Base-by-base conservation (phyloP, 1,284 basidiomycete species). In the Cronartium ribicola region DNA sequence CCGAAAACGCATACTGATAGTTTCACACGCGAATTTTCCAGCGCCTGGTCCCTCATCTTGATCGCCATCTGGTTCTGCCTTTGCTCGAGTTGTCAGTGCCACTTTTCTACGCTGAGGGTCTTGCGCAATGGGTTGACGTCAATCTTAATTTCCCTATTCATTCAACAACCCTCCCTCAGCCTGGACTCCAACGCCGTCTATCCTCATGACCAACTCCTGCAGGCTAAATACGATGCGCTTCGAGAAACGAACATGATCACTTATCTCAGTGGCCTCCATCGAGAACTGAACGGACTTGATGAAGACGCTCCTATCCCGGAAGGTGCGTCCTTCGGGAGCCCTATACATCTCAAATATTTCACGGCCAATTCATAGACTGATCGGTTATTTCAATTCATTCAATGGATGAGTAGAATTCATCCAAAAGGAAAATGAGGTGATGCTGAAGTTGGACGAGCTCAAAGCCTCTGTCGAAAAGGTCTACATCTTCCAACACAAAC, bases 181-280 rank as follows among this genome's bases (percentile, higher is more conserved):
- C 88, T 98, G 70, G 85, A 85, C 43, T 87, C 90, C 79, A 86
- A 85, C 13, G 86, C 87, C 48, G 83, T 89, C 55, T 94, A 93
- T 81, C 85, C 89, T 0, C 84, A 85, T 44, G 84, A 89, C 71
- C 88, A 95, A 77, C 87, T 95, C 72, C 87, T 88, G 75, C 84
- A 88, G 67, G 92, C 92, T 29, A 92, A 94, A 83, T 96, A 97
- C 90, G 94, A 98, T 81, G 89, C 98, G 72, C 92, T 93, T 75
- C 95, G 92, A 82, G 91, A 90, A 78, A 98, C 94, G 66, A 95
- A 96, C 83, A 94, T 96, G 92, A 89, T 94, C 76, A 92, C 94
- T 83, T 96, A 94, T 80, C 75, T 79, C 55, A 77, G 77, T 57
- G 76, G 75, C 29, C 71, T 79, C 66, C 77, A 78, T 65, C 73